Base-by-base conservation (phyloP, 371 early-diverging fungal genomes). In the Mucor irregularis region DNA sequence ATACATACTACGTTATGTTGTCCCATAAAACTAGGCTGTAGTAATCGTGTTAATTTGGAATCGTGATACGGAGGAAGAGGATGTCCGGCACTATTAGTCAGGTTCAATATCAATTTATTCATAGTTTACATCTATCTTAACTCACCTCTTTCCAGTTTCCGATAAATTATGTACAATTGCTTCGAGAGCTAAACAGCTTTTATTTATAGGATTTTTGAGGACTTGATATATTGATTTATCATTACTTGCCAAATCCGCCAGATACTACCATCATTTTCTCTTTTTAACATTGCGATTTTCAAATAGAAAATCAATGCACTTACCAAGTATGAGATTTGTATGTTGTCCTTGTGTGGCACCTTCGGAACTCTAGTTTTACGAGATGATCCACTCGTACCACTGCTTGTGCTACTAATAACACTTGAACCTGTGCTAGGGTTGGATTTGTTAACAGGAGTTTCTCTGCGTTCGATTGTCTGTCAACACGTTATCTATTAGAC, bases 11-110 rank as follows among this genome's bases (percentile, higher is more conserved):
- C 80, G 6, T 89, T 78, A 1, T 92, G 85, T 55, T 88, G 87
- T 16, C 93, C 93, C 19, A 81, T 83, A 30, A 97, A 74, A 5
- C 93, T 88, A 3, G 85, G 75, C 62, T 95, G 93, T 29, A 97
- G 69, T 30, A 95, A 81, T 29, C 95, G 65, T 0, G 96, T 97
- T 35, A 97, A 71, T 64, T 97, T 96, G 7, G 94, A 92, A 60
- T 97, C 95, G 19, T 96, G 88, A 72, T 84, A 97, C 3, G 94
- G 92, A 30, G 93, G 85, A 70, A 91, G 92, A 7, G 69, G 73
- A 16, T 81, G 78, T 39, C 34, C 66, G 66, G 40, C 44, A 49
- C 42, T 60, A 38, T 28, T n/a, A 19, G 7, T 49, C 13, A 3
- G 8, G 30, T 5, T 35, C n/a, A 22, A 25, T 7, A 14, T 1